Percentiles rank a stretch among this genome's conserved stretches.
phyloP scores from a whole-genome alignment of 1,284 basidiomycete species.

The Sporisorium reilianum region DNA sequence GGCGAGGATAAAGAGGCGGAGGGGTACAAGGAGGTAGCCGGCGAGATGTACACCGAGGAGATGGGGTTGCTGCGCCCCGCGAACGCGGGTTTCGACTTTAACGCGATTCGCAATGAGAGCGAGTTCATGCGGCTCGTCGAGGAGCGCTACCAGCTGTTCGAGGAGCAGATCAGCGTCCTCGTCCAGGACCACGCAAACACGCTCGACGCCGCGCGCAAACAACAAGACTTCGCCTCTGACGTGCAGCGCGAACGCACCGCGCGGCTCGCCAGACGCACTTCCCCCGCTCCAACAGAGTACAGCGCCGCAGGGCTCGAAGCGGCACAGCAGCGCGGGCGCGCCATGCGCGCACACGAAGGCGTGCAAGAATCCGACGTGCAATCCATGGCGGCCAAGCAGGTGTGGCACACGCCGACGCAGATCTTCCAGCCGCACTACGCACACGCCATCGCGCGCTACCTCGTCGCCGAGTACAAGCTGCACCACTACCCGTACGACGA shows the following conservation, averaged over 20 bases:
- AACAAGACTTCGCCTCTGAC: not conserved
- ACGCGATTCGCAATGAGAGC: slow-evolving; percentile 76
- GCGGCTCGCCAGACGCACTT: slow-evolving; percentile 16
- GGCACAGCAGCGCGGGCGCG: slow-evolving; percentile 60
- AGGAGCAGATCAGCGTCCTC: slow-evolving; percentile 47
- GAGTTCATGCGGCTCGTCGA: slow-evolving; percentile 87
- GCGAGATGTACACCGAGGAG: slow-evolving; percentile 19
- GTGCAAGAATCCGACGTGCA: slow-evolving; percentile 63
- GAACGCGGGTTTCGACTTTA: slow-evolving; percentile 77
- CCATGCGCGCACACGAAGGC: slow-evolving; percentile 32
- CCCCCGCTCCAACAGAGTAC: slow-evolving; percentile 13
- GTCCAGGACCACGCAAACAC: slow-evolving; percentile 15
- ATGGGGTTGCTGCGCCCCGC: slow-evolving; percentile 36
- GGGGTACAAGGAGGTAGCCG: slow-evolving; percentile 15
- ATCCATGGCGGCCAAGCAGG: slow-evolving; percentile 77
- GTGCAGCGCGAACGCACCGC: slow-evolving; percentile 7
- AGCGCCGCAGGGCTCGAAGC: slow-evolving; percentile 54
- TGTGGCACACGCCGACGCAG: slow-evolving; percentile 99
- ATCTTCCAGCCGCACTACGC: slow-evolving; percentile 99
- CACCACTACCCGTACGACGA: slow-evolving; percentile 94
- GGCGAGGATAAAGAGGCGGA: too few relatives aligned
- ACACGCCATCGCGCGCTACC: slow-evolving; percentile 85
- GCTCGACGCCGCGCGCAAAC: slow-evolving; percentile 9
- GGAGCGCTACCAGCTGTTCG: slow-evolving; percentile 71
- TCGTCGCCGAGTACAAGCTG: slow-evolving; percentile 89